phyloP scores from a whole-genome alignment of 148 eudicot species.

The Cornus controversa region DNA sequence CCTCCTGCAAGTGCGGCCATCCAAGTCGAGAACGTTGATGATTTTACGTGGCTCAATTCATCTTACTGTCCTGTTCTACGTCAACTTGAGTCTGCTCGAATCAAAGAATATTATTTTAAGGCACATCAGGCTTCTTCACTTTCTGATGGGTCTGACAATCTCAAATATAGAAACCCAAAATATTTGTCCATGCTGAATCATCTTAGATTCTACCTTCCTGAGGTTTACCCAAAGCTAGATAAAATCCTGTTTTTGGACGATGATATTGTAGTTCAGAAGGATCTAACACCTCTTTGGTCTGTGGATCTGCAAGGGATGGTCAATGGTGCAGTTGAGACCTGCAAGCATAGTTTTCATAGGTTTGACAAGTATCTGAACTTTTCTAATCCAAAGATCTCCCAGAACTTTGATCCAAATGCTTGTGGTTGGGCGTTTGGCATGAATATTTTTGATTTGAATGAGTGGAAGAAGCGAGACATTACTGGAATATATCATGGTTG shows the following conservation, averaged over 20 bases:
- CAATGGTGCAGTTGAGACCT: conserved; percentile 97
- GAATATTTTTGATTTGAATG: conserved; percentile 92
- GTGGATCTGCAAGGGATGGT: conserved; percentile 91
- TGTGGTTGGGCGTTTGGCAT: conserved; percentile 99
- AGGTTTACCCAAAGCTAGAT: conserved; percentile 88
- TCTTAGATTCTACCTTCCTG: conserved; percentile 98
- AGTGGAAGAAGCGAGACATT: conserved; percentile 88
- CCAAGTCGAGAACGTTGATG: conserved; percentile 85
- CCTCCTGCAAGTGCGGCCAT: conserved; percentile 63
- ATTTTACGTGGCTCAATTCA: conserved; percentile 91
- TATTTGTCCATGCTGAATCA: conserved; percentile 97
- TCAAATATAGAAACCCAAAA: conserved; percentile 94
- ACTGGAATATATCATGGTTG: conserved; percentile 96
- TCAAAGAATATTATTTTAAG: conserved; percentile 93
- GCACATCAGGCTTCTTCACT: conserved; percentile 72
- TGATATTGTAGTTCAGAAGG: conserved; percentile 98
- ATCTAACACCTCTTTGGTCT: conserved; percentile 90
- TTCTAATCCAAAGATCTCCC: conserved; percentile 83
- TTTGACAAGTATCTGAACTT: conserved; percentile 95
- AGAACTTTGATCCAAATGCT: conserved; percentile 85
- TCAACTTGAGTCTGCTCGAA: conserved; percentile 88
- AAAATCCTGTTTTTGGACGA: conserved; percentile 90
- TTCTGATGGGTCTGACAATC: conserved; percentile 80
- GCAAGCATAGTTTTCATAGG: conserved; percentile 98
- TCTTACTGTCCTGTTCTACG: conserved; percentile 94